phyloP scores from a whole-genome alignment of 352 stramenopile species.

The Globisporangium parvum region DNA sequence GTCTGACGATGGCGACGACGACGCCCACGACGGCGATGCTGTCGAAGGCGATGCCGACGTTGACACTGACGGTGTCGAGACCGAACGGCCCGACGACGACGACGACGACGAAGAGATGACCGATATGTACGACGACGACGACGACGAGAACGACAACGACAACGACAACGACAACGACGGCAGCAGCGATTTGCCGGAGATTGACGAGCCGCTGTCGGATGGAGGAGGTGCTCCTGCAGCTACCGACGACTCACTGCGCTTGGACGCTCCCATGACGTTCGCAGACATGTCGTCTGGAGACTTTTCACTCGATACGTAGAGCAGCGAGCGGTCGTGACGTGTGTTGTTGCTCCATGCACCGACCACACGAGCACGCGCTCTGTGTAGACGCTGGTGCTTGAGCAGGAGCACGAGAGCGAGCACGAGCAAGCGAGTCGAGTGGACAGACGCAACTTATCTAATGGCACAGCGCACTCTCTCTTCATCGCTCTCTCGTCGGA shows the following conservation, averaged over 20 bases:
- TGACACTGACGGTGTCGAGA: slow-evolving; percentile 34
- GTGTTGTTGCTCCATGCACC: not conserved
- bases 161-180: slow-evolving; percentile 2
- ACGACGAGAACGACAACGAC: slow-evolving; percentile 32
- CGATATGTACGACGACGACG: slow-evolving; percentile 56
- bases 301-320: slow-evolving; percentile 19
- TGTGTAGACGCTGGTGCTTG: no score
- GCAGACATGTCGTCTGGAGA: slow-evolving; percentile 12
- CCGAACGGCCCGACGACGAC: slow-evolving; percentile 30
- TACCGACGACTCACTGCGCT: not conserved
- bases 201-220: not conserved
- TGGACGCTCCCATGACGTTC: slow-evolving; percentile 1
- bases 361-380: not conserved
- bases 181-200: not conserved
- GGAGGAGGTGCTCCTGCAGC: not conserved
- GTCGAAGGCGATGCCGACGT: slow-evolving; percentile 15
- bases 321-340: not conserved
- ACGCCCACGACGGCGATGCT: slow-evolving; percentile 9
- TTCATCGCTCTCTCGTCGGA: no score
- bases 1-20: slow-evolving; percentile 18
- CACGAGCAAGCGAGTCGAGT: no score
- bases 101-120: slow-evolving; percentile 34
- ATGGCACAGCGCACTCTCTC: no score
- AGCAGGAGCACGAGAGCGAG: no score
- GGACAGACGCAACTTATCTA: no score